Base-by-base conservation (phyloP, 2,329 filamentous ascomycete genomes). In the Colletotrichum aenigma region DNA sequence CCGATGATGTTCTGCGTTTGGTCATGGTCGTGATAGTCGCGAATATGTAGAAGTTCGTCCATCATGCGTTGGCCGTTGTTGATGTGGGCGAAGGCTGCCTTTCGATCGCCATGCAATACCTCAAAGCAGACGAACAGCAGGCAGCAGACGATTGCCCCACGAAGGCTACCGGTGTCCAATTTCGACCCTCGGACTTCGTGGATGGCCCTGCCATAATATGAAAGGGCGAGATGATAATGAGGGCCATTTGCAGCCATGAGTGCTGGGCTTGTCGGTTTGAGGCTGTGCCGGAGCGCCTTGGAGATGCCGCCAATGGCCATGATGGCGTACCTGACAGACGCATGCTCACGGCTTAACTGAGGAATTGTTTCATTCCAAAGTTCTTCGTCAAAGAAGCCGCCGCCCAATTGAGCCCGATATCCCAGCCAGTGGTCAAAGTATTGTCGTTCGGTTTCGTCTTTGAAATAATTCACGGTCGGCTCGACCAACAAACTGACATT, bases 51-150 rank as follows among this genome's bases (percentile, higher is more conserved):
- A 24, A 86, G 81, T 68, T 84, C 84, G 52, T 83, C 81, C 21
- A 85, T 78, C 76, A 87, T 83, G 72, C 79, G 80, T 70, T 84
- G 81, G 2, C 85, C 85, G 69, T 82, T 83, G 62, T 79, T 80
- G 62, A 86, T 79, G 75, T 87, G 85, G 9, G 80, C 77, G 16
- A 85, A 79, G 1, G 84, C 84, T 1, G 81, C 82, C 24, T 79
- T 78, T 12, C 78, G 77, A 73, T 86, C 85, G 26, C 82, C 83
- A 74, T 86, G 84, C 52, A 85, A 70, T 3, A 81, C 80, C 70
- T 86, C 84, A 67, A 86, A 85, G 67, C 84, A 80, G 70, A 83
- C 80, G 76, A 86, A 85, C 56, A 86, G 81, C 64, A 86, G 79
- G 69, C 81, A 85, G 71, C 83, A 83, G 4, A 85, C 66, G 12